Conservation (phyloP, 495 filamentous ascomycete genomes). For the Astrocystis sublimbata region DNA sequence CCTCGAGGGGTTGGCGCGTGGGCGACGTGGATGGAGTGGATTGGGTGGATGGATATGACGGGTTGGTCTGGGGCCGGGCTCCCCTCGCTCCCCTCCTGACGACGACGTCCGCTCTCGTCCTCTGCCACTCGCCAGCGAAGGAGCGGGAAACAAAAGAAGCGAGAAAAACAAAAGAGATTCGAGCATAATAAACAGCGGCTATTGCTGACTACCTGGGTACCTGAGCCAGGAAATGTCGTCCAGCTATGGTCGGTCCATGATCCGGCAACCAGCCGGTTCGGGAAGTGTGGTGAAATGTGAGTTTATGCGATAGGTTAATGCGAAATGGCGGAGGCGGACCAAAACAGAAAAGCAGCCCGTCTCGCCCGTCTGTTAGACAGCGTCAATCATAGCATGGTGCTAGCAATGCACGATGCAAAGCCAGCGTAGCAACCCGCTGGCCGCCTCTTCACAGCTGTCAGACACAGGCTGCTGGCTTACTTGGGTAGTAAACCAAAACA, state of each 20-base stretch:
- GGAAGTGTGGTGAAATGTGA: not conserved
- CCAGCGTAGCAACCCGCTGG: conserved; percentile 19
- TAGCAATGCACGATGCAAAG: conserved; percentile 19
- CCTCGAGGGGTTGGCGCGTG: conserved; percentile 22
- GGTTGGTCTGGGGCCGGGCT: conserved; percentile 8
- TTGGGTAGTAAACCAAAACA: no score
- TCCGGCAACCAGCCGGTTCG: not conserved
- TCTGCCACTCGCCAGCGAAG: conserved; percentile 6
- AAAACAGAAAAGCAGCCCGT: not conserved
- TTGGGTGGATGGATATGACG: conserved; percentile 23
- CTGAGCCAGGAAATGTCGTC: not conserved
- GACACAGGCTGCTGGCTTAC: no score
- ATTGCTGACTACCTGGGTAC: conserved; percentile 1
- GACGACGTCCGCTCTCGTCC: conserved; percentile 11
- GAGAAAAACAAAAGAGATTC: conserved; percentile 7
- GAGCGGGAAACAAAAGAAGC: no score
- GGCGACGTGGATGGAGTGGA: conserved; percentile 33
- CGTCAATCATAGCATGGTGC: conserved; percentile 1
- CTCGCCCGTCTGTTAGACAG: not conserved
- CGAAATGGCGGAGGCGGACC: conserved; percentile 1
- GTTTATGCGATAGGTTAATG: not conserved
- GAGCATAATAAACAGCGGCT: not conserved
- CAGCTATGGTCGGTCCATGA: not conserved
- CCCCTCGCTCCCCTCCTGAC: no score
- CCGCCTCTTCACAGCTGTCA: conserved; percentile 6